A percentile compares a stretch with the other conserved stretches of the same genome.
phyloP scores from a whole-genome alignment of 2,329 filamentous ascomycete genomes.

The Huntiella moniliformis region DNA sequence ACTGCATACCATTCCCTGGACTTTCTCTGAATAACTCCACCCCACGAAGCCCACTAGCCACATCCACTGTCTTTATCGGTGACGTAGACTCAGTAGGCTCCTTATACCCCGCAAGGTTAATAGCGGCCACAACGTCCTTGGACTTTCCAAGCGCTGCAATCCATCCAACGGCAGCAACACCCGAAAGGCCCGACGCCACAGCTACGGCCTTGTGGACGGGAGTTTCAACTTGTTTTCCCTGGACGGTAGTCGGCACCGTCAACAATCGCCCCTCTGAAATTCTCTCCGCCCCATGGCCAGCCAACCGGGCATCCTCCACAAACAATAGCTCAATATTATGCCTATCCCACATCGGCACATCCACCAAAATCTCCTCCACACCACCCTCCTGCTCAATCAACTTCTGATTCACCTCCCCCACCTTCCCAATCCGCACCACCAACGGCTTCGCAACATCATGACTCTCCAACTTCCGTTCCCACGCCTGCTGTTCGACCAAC shows the following conservation, averaged over 20 bases:
- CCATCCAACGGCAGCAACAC: constrained; percentile 35
- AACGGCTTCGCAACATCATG: constrained; percentile 36
- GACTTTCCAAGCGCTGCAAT: constrained; percentile 22
- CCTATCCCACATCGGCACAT: constrained; percentile 41
- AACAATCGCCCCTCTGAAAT: constrained; percentile 45
- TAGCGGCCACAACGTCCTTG: constrained; percentile 32
- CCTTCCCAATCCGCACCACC: constrained; percentile 36
- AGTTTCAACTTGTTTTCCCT: constrained; percentile 23
- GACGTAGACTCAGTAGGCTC: constrained; percentile 19
- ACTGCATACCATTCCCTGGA: constrained; percentile 49
- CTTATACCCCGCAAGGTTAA: constrained; percentile 34
- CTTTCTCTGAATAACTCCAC: constrained; percentile 50
- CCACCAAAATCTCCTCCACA: constrained; percentile 37
- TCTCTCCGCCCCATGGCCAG: constrained; percentile 14
- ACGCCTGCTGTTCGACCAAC: constrained; percentile 39
- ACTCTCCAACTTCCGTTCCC: constrained; percentile 44
- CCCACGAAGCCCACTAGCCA: constrained; percentile 41
- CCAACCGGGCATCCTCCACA: constrained; percentile 28
- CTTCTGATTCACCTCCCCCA: constrained; percentile 15
- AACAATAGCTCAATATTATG: constrained; percentile 47
- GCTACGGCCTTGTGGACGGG: constrained; percentile 71
- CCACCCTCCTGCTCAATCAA: constrained; percentile 11
- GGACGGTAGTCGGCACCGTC: constrained; percentile 22
- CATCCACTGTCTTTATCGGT: constrained; percentile 41
- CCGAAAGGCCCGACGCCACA: constrained; percentile 52